These are phyloP conservation scores for Sugiyamaella grinbergsii DNA, from an alignment of 1,139 yeast genomes.

Conservation along the genomic window DNA sequence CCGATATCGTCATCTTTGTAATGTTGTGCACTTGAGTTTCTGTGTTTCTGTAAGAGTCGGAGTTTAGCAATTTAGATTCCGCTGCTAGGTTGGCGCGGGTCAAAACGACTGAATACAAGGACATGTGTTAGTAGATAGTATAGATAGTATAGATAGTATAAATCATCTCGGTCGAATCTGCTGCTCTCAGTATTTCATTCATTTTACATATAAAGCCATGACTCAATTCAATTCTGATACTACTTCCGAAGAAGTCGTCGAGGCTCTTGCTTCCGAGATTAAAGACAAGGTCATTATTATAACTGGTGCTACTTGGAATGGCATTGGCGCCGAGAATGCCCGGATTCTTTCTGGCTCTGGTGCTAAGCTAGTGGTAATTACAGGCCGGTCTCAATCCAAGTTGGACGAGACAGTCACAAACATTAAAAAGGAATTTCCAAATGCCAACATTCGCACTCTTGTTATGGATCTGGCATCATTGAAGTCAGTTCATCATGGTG, in stretches of 20 bases:
- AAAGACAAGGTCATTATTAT: constrained; percentile 40
- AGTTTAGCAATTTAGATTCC: too few relatives aligned
- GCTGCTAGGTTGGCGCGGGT: too few relatives aligned
- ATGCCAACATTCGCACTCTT: constrained; percentile 16
- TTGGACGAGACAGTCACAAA: constrained; percentile 26
- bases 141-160: not conserved
- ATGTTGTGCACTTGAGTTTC: too few relatives aligned
- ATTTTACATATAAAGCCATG: too few relatives aligned
- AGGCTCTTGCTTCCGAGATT: constrained; percentile 25
- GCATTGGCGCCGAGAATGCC: constrained; percentile 33
- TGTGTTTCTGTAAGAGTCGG: too few relatives aligned
- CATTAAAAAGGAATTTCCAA: constrained; percentile 21
- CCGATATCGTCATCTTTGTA: too few relatives aligned
- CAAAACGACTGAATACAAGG: too few relatives aligned
- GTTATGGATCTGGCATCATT: constrained; percentile 20
- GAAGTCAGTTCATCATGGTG: constrained; percentile 20
- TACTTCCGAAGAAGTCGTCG: constrained; percentile 22
- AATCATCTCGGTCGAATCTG: not conserved
- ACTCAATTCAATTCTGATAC: constrained; percentile 11
- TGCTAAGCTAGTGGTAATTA: constrained; percentile 40
- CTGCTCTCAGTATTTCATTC: too few relatives aligned
- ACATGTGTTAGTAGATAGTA: too few relatives aligned
- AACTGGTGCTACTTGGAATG: constrained; percentile 35
- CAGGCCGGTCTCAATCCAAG: constrained; percentile 33
- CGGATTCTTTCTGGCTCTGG: constrained; percentile 38